Base-by-base conservation (phyloP, 2,329 filamentous ascomycete genomes). In the Claviceps arundinis region DNA sequence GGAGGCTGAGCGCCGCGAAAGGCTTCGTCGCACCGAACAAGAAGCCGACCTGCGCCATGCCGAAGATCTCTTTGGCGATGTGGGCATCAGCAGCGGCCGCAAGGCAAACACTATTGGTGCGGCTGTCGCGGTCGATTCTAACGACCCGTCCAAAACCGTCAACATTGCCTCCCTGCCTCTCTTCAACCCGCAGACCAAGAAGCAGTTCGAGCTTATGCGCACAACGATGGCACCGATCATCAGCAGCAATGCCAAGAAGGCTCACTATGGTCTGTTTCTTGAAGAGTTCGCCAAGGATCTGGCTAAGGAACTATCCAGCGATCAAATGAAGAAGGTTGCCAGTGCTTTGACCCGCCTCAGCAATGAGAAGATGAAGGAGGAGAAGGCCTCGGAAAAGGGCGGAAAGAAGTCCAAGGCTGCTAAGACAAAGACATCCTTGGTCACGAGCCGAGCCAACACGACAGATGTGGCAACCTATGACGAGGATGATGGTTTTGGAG, bases 301-400 rank as follows among this genome's bases (percentile, higher is more conserved):
- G 45, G 81, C 84, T 61, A 90, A 89, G 71, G 90, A 95, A 30
- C 71, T 98, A 59, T 83, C 86, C 14, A 95, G 88, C 65, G 85
- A 93, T 53, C 89, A 97, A 73, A 90, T 97, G 71, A 96, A 97
- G 80, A 97, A 97, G 77, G 81, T 95, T 58, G 81, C 89, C 13
- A 94, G 87, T 68, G 78, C 80, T 5, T 71, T 98, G 63, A 95
- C 90, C n/a, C 85, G 89, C 5, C 77, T 95, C 52, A 80, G 88
- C 66, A 98, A 98, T 67, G 93, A 97, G 80, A 96, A 95, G 78
- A 85, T 97, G 85, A 94, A 89, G 75, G 90, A 96, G 69, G 93
- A 98, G 78, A 96, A 97, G 78, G 83, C 85, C 4, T 81, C 87
- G 3, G 89, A 95, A 58, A 96, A 95, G 77, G 84, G 87, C 51